Base-by-base conservation (phyloP, 225 moss, liverwort and hornwort species). In the Physcomitrium patens region DNA sequence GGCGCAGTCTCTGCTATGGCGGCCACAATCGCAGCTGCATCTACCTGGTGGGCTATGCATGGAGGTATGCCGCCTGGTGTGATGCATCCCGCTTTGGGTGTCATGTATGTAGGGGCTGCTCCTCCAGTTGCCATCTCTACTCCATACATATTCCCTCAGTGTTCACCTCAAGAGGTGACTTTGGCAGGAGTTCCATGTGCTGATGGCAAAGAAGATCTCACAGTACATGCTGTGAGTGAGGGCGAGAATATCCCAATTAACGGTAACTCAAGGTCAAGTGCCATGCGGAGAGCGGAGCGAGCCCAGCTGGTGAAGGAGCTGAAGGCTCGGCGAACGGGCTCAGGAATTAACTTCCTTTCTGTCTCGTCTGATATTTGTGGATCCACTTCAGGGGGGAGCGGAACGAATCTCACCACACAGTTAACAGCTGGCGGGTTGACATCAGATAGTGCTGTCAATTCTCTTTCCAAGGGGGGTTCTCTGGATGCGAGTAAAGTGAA, bases 1-100 rank as follows among this genome's bases (percentile, higher is more conserved):
- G 84, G 80, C 44, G 82, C 82, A 16, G 82, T 77, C 1, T 80
- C 86, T 5, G 90, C 90, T 31, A 85, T 87, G 75, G 90, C 85
- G 57, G 90, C 87, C 28, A 87, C 87, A 24, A 80, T 90, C 31
- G 87, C 90, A 5, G 90, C 87, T 0, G 90, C 90, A 23, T 90
- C 90, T 15, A 87, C 90, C 0, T 90, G 90, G 90, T 90, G 90
- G 90, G 90, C 90, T 45, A 85, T 90, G 78, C 90, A 90, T 55
- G 87, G 87, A 58, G 69, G 73, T 10, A 67, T 87, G 80, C 78
- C 85, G 15, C 85, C 85, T 7, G 85, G 85, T 28, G 63, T 86
- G 79, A 80, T 90, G 60, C 85, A 85, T 51, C 85, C 90, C 9
- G 72, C 82, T 27, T 9, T 87, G 62, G 90, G 85, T 9, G 83